Evolutionary conservation across 1,139 yeast genomes (phyloP).

Genomic region (Pichia sp.): DNA sequence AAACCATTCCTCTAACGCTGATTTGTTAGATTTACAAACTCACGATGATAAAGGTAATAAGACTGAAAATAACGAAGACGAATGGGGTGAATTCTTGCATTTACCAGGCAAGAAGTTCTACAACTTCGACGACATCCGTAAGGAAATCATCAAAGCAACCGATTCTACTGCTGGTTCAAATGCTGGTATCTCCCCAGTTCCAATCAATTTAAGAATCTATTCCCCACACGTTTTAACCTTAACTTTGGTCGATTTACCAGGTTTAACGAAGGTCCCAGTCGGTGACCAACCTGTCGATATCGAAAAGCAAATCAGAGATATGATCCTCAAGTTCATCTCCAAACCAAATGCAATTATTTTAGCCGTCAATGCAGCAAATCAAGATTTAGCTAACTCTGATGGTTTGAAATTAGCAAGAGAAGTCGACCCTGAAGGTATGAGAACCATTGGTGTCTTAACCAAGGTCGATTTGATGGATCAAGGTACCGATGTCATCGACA

Average conservation of each 20-base stretch:
- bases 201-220: constrained; percentile 90
- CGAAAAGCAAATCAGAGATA: constrained; percentile 90
- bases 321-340: constrained; percentile 90
- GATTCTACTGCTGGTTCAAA: constrained; percentile 93
- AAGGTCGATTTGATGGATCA: constrained; percentile 98
- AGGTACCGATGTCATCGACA: constrained; percentile 98
- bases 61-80: constrained; percentile 79
- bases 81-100: constrained; percentile 98
- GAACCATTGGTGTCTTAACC: constrained; percentile 97
- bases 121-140: constrained; percentile 88
- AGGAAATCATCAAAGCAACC: constrained; percentile 90
- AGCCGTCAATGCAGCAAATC: constrained; percentile 96
- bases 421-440: constrained; percentile 95
- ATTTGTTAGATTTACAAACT: constrained; percentile 37
- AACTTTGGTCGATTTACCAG: constrained; percentile 96
- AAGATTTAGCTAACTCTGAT: constrained; percentile 97
- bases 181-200: constrained; percentile 88
- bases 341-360: constrained; percentile 95
- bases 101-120: constrained; percentile 84
- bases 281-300: constrained; percentile 99
- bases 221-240: constrained; percentile 96
- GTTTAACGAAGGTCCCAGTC: constrained; percentile 98
- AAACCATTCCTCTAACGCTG: constrained; percentile 28
- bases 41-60: constrained; percentile 44
- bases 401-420: constrained; percentile 96